Percentiles rank a stretch among this genome's conserved stretches.
These are phyloP conservation scores for Gremmenia infestans DNA, from an alignment of 2,329 filamentous ascomycete genomes.

Conservation along the genomic window DNA sequence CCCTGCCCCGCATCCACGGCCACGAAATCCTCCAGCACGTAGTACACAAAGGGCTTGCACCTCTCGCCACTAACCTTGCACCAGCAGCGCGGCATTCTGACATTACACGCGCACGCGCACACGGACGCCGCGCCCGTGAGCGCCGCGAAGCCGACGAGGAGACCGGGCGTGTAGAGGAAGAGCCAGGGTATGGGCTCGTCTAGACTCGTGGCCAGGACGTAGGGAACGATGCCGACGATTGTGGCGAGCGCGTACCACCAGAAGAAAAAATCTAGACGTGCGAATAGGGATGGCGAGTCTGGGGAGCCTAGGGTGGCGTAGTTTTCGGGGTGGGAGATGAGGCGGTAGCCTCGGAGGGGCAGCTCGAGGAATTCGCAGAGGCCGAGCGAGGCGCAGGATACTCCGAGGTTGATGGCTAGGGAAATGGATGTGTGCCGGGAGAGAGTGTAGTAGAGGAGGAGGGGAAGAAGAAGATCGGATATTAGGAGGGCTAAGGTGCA, in stretches of 20 bases:
- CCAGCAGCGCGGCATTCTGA: neutral
- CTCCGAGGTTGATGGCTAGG: constrained; percentile 5
- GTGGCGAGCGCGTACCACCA: constrained; percentile 10
- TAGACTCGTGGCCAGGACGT: constrained; percentile 5
- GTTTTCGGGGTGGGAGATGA: neutral
- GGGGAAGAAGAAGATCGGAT: constrained; percentile 5
- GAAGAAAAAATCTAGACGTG: constrained; percentile 10
- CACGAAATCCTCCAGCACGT: constrained; percentile 12
- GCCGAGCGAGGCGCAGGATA: constrained; percentile 8
- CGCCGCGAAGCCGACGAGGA: constrained; percentile 6
- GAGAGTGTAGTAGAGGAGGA: constrained; percentile 7
- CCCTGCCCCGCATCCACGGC: constrained; percentile 7
- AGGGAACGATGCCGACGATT: constrained; percentile 9
- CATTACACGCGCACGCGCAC: constrained; percentile 2
- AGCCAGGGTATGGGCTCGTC: constrained; percentile 8
- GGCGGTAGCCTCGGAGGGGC: constrained; percentile 3
- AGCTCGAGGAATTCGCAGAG: constrained; percentile 9
- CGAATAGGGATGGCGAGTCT: neutral
- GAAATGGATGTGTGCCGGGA: neutral
- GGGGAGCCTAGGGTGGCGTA: constrained; percentile 7
- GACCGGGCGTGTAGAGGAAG: constrained; percentile 8
- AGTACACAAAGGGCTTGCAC: constrained; percentile 8
- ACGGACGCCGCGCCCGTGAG: neutral
- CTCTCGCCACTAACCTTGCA: neutral
- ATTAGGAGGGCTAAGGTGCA: constrained; percentile 1